Evolutionary conservation across 2,329 filamentous ascomycete species (phyloP), one percentile per base, ranked within the genome.

Genomic region (Fusarium newnesense): DNA sequence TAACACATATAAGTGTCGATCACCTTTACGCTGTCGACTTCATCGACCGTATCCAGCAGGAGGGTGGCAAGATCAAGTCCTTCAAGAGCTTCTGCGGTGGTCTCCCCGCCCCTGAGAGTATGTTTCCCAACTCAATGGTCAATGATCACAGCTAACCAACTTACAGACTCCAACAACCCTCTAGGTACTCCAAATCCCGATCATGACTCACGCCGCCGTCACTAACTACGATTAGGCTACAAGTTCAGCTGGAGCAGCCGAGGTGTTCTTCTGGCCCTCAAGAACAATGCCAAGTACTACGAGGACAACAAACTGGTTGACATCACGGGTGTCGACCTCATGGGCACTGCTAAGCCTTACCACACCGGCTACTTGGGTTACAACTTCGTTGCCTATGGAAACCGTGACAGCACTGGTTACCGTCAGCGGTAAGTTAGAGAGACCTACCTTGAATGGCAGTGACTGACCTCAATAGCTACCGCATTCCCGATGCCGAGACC

Each of bases 401-500:
- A 98, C 90, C 89, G 95, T 77, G 95, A 98, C 84, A 95, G 92
- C 26, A 96, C 94, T 21, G 87, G 89, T 13, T 98, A 96, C 90
- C 92, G 91, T 80, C 92, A 97, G 87, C 91, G 94, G 72, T 98
- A 98, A 52, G 34, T 40, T n/a, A 21, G n/a, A 15, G 24, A 46
- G 9, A 49, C 26, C 5, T 9, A 21, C 16, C 8, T n/a, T 12
- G 19, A 32, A 26, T 12, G 16, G 19, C 21, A 65, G n/a, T 24
- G 21, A 24, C 60, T 69, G 7, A 69, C 21, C n/a, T 19, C 52
- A 5, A 19, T 19, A 69, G 67, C 26, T 69, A 69, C 89, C 85
- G 90, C 83, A 98, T 98, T 79, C 95, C 95, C 58, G 96, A 98
- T 86, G 94, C 94, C 19, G 93, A 97, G 83, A 97, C 94, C 58